A percentile compares a stretch with the other conserved stretches of the same genome.
Evolutionary conservation across 768 basidiomycete genomes (phyloP).

Genomic region (Phlegmacium glaucopus): DNA sequence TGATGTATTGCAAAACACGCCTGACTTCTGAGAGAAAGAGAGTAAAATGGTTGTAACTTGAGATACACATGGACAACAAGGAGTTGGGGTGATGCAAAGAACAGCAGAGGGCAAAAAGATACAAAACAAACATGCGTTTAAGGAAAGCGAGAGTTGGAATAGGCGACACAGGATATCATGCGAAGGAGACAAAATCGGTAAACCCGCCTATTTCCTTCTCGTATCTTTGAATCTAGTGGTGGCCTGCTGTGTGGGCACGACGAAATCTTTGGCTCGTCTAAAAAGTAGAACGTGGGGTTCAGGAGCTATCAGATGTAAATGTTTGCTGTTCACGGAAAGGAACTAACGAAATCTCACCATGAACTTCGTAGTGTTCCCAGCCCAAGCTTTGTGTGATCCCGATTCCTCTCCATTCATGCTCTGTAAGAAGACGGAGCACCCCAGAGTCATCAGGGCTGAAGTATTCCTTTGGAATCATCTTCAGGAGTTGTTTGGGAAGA

Average conservation of each 20-base stretch:
- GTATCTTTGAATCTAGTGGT: conserved; percentile 32
- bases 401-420: conserved; percentile 94
- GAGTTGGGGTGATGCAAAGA: conserved; percentile 11
- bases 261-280: conserved; percentile 73
- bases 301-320: conserved; percentile 51
- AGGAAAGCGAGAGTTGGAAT: conserved; percentile 7
- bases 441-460: conserved; percentile 75
- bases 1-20: background rate
- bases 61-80: conserved; percentile 13
- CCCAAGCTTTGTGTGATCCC: conserved; percentile 95
- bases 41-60: conserved; percentile 9
- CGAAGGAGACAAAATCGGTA: background rate
- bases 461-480: conserved; percentile 85
- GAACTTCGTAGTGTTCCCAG: conserved; percentile 98
- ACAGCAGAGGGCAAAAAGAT: conserved; percentile 15
- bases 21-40: background rate
- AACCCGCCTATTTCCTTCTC: conserved; percentile 36
- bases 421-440: conserved; percentile 75
- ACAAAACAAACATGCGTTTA: conserved; percentile 12
- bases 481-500: conserved; percentile 90
- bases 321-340: background rate
- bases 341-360: conserved; percentile 47
- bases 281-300: conserved; percentile 95
- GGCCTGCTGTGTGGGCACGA: conserved; percentile 45
- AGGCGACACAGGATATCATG: conserved; percentile 2